Evolutionary conservation across 2,329 filamentous ascomycete species (phyloP).

Genomic region (Rugonectria rugulosa): DNA sequence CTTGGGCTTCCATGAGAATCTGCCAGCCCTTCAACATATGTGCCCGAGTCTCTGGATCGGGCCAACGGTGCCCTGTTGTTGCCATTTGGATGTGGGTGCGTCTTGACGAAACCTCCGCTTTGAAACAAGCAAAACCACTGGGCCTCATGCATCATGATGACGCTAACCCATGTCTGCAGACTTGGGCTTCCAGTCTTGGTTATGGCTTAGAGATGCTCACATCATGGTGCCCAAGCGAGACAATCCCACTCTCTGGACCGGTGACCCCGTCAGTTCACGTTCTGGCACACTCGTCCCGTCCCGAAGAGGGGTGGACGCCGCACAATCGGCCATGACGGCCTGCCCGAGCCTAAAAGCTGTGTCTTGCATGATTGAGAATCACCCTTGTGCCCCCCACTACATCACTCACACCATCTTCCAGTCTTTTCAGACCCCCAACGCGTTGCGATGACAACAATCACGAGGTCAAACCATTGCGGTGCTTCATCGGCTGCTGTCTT

Average conservation of each 20-base stretch:
- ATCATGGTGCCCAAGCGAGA: background rate
- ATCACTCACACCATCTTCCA: conserved; percentile 11
- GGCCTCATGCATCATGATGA: conserved; percentile 26
- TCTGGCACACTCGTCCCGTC: conserved; percentile 12
- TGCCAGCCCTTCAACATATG: conserved; percentile 10
- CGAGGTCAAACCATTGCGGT: conserved; percentile 1
- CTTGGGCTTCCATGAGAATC: conserved; percentile 35
- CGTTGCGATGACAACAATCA: background rate
- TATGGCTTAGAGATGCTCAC: conserved; percentile 4
- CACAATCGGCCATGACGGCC: background rate
- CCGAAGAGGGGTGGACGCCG: conserved; percentile 13
- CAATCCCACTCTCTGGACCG: conserved; percentile 3
- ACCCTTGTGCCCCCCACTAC: conserved; percentile 15
- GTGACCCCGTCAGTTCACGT: background rate
- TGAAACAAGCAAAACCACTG: conserved; percentile 14
- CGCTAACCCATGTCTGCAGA: conserved; percentile 22
- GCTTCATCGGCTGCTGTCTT: background rate
- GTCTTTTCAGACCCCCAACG: conserved; percentile 1
- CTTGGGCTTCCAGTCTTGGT: conserved; percentile 19
- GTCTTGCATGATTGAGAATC: conserved; percentile 15
- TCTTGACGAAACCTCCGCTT: conserved; percentile 14
- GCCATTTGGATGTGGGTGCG: conserved; percentile 18
- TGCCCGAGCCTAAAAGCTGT: conserved; percentile 4
- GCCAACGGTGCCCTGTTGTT: conserved; percentile 15
- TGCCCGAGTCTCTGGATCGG: conserved; percentile 9